Base-by-base conservation (phyloP, 2,329 filamentous ascomycete genomes). In the Cladosporium austrohemisphaericum region DNA sequence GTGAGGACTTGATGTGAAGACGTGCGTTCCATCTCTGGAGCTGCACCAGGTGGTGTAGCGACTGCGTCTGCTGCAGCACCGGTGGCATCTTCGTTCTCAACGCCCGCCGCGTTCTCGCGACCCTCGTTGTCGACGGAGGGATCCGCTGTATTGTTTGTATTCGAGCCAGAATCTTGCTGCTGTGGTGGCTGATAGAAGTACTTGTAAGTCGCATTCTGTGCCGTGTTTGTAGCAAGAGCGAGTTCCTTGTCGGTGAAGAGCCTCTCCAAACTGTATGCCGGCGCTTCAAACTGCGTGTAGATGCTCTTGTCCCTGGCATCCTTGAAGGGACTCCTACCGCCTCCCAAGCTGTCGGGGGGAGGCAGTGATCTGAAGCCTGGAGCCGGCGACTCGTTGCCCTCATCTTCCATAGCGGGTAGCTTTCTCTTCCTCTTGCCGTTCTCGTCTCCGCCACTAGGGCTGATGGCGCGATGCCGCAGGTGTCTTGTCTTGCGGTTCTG, bases 221-320 rank as follows among this genome's bases (percentile, higher is more conserved):
- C 81, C 37, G 76, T 74, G 57, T 82, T 81, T 52, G 79, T 80
- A 49, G 80, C 78, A 63, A 80, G 71, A 44, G 76, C 76, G 46
- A 85, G 74, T 64, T 85, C 81, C 68, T 84, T 84, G 53, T 85
- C 81, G 3, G 80, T 84, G 61, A 85, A 85, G 13, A 85, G 71
- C n/a, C 76, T 75, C 49, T 83, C 76, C 50, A 85, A 75, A 6
- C 78, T 81, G 65, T 82, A 83, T 4, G 76, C 71, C 1, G 79
- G 72, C 6, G 79, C 76, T 54, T 78, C 75, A 57, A 79, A 78
- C 55, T 84, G 79, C 37, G 76, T 70, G 41, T 77, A 74, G 40
- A 76, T 63, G 23, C 69, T 70, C 56, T 74, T 73, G 9, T 73
- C 69, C 61, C 77, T 78, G 45, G 74, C 73, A 55, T 80, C 78